Evolutionary conservation across 1,139 yeast genomes (phyloP).

Genomic region (Nadsonia commutata): DNA sequence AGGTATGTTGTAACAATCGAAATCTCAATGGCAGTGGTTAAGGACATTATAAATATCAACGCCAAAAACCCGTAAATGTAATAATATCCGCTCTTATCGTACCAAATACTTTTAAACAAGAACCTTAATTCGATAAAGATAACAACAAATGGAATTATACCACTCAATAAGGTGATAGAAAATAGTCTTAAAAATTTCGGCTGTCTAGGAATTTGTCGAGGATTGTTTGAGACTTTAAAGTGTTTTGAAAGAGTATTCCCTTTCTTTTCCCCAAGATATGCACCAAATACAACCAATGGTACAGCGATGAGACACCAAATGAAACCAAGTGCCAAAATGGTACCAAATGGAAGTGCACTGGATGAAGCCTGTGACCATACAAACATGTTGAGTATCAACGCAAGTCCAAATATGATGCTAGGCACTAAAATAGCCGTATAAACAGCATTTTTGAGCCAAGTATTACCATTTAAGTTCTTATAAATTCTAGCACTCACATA

Average conservation of each 20-base stretch:
- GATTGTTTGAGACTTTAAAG: slow-evolving; percentile 77
- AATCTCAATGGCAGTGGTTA: slow-evolving; percentile 71
- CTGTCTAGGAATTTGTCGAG: slow-evolving; percentile 88
- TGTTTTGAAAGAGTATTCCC: slow-evolving; percentile 49
- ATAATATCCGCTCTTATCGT: slow-evolving; percentile 54
- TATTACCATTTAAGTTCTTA: slow-evolving; percentile 82
- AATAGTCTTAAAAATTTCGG: slow-evolving; percentile 66
- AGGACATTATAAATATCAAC: slow-evolving; percentile 70
- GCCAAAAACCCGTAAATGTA: slow-evolving; percentile 97
- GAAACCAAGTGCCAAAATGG: slow-evolving; percentile 63
- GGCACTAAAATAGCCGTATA: slow-evolving; percentile 81
- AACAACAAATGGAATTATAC: slow-evolving; percentile 89
- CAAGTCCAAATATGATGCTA: slow-evolving; percentile 47
- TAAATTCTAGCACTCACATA: slow-evolving; percentile 75
- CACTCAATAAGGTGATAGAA: slow-evolving; percentile 62
- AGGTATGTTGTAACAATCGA: slow-evolving; percentile 72
- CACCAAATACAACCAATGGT: slow-evolving; percentile 72
- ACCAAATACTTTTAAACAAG: slow-evolving; percentile 79
- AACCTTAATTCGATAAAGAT: slow-evolving; percentile 91
- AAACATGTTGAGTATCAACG: slow-evolving; percentile 66
- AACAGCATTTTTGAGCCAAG: slow-evolving; percentile 75
- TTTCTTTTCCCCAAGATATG: slow-evolving; percentile 58
- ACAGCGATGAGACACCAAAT: slow-evolving; percentile 80
- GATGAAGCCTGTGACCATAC: slow-evolving; percentile 68
- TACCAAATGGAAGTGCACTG: slow-evolving; percentile 90